Evolutionary conservation across 305 asterid genomes (phyloP).

Genomic region (Fraxinus xanthoxyloides): DNA sequence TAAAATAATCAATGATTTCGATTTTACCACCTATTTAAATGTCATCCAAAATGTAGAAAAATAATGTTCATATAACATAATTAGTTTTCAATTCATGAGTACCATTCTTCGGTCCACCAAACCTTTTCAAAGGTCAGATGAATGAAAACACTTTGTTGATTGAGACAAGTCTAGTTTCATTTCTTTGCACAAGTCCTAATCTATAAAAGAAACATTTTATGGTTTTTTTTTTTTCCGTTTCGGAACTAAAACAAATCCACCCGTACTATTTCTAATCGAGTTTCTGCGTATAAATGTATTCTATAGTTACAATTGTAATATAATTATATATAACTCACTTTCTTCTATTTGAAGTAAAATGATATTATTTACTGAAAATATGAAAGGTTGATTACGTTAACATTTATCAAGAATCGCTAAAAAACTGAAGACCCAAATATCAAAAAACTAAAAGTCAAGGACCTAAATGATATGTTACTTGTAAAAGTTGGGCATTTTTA

Average conservation of each 20-base stretch:
- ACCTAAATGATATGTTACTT: not conserved
- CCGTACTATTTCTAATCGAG: not conserved
- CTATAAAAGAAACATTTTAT: not conserved
- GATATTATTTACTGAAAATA: not conserved
- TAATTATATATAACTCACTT: not conserved
- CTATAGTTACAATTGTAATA: not conserved
- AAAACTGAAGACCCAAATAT: not conserved
- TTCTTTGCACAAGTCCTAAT: constrained; percentile 13
- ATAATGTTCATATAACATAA: too few relatives aligned
- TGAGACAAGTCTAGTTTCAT: constrained; percentile 14
- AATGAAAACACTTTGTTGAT: constrained; percentile 21
- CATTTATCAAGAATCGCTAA: not conserved
- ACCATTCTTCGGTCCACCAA: too few relatives aligned
- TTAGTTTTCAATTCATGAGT: too few relatives aligned
- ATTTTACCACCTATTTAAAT: too few relatives aligned
- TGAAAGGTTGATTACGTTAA: not conserved
- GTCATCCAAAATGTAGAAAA: too few relatives aligned
- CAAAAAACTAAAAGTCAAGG: not conserved
- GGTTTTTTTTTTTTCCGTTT: not conserved
- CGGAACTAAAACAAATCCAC: not conserved
- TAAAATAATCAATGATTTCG: too few relatives aligned
- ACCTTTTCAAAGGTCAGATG: not conserved
- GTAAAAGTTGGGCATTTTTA: not conserved
- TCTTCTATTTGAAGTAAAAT: not conserved
- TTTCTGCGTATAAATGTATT: not conserved